Conservation (phyloP, 164 flowering plant species). For the Berberis thunbergii region DNA sequence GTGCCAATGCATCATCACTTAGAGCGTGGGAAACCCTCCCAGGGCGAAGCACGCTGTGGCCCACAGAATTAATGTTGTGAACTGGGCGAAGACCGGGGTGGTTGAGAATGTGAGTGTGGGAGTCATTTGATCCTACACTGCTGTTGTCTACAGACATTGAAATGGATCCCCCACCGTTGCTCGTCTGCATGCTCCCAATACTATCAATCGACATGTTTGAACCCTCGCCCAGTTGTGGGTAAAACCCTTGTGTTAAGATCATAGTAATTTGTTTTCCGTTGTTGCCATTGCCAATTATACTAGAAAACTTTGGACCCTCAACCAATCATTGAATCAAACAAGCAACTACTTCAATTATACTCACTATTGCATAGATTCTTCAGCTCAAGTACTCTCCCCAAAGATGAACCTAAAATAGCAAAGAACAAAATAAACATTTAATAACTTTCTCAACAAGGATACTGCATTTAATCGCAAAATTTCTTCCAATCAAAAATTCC, state of each 20-base stretch:
- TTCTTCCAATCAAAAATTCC: too few relatives aligned
- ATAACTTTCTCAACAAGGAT: too few relatives aligned
- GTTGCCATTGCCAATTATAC: slow-evolving; percentile 17
- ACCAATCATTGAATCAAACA: slow-evolving; percentile 17
- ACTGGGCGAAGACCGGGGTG: slow-evolving; percentile 20
- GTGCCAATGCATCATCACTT: slow-evolving; percentile 38
- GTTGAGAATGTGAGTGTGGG: slow-evolving; percentile 19
- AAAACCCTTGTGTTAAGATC: slow-evolving; percentile 21
- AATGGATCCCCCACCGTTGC: slow-evolving; percentile 26
- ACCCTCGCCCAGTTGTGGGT: slow-evolving; percentile 27
- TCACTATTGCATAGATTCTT: too few relatives aligned
- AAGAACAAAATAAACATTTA: too few relatives aligned
- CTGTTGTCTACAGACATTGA: slow-evolving; percentile 34
- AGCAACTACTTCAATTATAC: too few relatives aligned
- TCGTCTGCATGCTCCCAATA: slow-evolving; percentile 24
- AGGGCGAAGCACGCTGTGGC: slow-evolving; percentile 26
- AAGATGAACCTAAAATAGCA: too few relatives aligned
- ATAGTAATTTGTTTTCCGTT: slow-evolving; percentile 21
- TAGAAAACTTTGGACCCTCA: slow-evolving; percentile 32
- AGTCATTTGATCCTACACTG: slow-evolving; percentile 34
- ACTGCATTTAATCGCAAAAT: too few relatives aligned
- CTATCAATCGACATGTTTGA: slow-evolving; percentile 38
- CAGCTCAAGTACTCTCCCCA: too few relatives aligned
- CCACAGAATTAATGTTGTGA: slow-evolving; percentile 19
- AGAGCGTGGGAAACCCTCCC: slow-evolving; percentile 24